Evolutionary conservation across 345 rosid genomes (phyloP), one percentile per base, ranked within the genome.

Genomic region (Brassica rapa): DNA sequence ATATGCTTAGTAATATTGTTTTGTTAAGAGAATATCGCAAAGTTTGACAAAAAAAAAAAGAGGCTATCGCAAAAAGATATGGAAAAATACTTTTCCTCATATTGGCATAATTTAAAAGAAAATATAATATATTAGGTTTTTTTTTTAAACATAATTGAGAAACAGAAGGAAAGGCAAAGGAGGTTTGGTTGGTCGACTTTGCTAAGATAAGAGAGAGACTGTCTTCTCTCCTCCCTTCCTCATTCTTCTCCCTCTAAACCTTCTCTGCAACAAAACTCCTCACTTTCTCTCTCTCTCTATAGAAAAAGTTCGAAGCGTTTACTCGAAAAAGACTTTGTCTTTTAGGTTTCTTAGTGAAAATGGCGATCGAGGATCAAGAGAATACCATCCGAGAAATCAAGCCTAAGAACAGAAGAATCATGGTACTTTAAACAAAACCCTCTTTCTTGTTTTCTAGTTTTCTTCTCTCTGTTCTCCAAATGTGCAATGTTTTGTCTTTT

Each of bases 381-480:
- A 49, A 49, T 14, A n/a, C 56, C 15, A 49, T 49, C 56, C 56
- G 56, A 49, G 56, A 49, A 86, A 82, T 91, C 86, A 90, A 86
- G 80, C 93, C 96, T 62, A 86, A 86, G 86, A 93, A 83, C 84
- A 77, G 93, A 8, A 87, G 93, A 91, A 88, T 89, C 82, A 93
- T 91, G 96, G 96, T 93, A 80, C 29, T 77, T 80, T 5, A 41
- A 41, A 41, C 49, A 41, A 41, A 41, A 41, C 55, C 15, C 55
- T 46, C 55, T 46, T 46, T 46, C 15, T 14, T 14, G 55, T 12
- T 41, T 41, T 46, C 16, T 35, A 46, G 41, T 41, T 41, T 41
- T 10, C 49, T 41, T 41, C 49, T 41, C 49, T 10, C 49, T 10
- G 49, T 41, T 41, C 49, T 41, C 49, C 49, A 41, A 41, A 41